Evolutionary conservation across 495 filamentous ascomycete species (phyloP).

Genomic region (Annulohypoxylon maeteangense): DNA sequence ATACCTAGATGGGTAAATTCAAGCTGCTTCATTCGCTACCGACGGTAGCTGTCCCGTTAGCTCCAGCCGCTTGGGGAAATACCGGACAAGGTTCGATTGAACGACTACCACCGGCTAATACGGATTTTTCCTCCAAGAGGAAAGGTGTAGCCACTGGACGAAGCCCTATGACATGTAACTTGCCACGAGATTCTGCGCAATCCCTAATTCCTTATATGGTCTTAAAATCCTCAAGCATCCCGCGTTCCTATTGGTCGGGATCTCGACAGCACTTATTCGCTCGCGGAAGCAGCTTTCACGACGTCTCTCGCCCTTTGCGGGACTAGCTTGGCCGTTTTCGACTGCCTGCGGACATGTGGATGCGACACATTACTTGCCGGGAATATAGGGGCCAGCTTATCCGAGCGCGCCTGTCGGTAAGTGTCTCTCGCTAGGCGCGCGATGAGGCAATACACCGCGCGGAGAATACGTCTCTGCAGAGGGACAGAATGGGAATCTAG

Average conservation of each 20-base stretch:
- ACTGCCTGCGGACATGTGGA: slow-evolving; percentile 37
- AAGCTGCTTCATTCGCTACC: slow-evolving; percentile 39
- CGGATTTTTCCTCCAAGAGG: slow-evolving; percentile 28
- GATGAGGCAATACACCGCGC: slow-evolving; percentile 29
- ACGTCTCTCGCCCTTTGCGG: slow-evolving; percentile 27
- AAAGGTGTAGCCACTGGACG: slow-evolving; percentile 13
- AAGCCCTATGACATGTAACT: slow-evolving; percentile 18
- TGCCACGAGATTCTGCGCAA: slow-evolving; percentile 10
- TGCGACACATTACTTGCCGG: slow-evolving; percentile 33
- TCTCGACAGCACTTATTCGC: slow-evolving; percentile 16
- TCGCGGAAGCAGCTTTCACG: slow-evolving; percentile 35
- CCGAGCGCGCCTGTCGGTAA: slow-evolving; percentile 37
- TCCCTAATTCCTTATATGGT: slow-evolving; percentile 18
- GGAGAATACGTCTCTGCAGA: slow-evolving; percentile 8
- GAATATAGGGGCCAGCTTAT: slow-evolving; percentile 20
- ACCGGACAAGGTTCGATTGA: slow-evolving; percentile 35
- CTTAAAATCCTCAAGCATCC: slow-evolving; percentile 7
- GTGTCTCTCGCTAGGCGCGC: slow-evolving; percentile 16
- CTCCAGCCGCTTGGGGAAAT: slow-evolving; percentile 40
- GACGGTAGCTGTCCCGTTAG: slow-evolving; percentile 39
- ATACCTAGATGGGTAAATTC: slow-evolving; percentile 36
- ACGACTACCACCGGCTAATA: slow-evolving; percentile 44
- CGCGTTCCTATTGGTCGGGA: slow-evolving; percentile 24
- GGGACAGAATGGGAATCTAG: slow-evolving; percentile 3
- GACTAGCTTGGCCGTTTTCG: slow-evolving; percentile 32